A percentile compares a stretch with the other conserved stretches of the same genome.
Evolutionary conservation across 495 filamentous ascomycete genomes (phyloP).

Genomic region (Tuber indicum): DNA sequence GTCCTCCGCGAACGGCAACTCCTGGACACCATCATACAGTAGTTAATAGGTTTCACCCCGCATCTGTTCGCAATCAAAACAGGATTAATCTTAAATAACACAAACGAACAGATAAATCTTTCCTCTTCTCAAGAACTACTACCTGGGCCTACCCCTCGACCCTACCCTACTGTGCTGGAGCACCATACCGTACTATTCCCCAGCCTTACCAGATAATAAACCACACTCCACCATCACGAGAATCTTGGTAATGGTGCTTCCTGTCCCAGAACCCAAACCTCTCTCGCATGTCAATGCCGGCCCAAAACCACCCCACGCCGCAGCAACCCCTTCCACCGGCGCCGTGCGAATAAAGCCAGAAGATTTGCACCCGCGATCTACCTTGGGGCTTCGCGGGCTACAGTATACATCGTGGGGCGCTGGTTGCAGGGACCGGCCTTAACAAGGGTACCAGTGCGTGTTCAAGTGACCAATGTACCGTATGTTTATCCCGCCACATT

Average conservation of each 20-base stretch:
- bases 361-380: not conserved
- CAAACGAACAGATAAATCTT: not conserved
- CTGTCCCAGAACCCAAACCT: not conserved
- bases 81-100: not conserved
- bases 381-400: not conserved
- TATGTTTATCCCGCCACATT: not conserved
- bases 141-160: not conserved
- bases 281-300: not conserved
- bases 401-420: not conserved
- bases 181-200: not conserved
- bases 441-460: not conserved
- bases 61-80: not conserved
- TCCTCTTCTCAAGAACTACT: not conserved
- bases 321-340: not conserved
- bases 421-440: not conserved
- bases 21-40: not conserved
- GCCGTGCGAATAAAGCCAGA: not conserved
- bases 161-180: not conserved
- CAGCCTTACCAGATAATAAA: not conserved
- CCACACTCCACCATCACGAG: not conserved
- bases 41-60: not conserved
- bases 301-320: not conserved
- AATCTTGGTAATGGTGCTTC: not conserved
- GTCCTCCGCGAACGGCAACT: not conserved
- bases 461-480: not conserved